Conservation (phyloP, 2,329 filamentous ascomycete species). For the Thielaviopsis euricoi region DNA sequence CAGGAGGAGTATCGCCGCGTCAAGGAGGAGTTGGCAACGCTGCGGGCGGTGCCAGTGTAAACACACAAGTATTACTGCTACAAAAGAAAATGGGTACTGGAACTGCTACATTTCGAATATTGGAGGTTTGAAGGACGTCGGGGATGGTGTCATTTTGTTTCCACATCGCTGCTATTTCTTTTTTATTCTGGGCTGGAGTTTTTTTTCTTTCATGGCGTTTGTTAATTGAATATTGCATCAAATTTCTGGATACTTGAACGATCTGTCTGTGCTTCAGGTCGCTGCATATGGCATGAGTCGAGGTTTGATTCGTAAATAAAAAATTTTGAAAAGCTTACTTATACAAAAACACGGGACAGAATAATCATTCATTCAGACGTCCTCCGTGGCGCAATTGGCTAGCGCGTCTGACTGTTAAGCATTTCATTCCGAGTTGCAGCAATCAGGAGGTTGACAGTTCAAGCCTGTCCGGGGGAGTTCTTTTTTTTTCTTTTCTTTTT, state of each 20-base stretch:
- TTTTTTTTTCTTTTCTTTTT: background rate
- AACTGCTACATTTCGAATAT: no score
- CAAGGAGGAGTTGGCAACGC: slow-evolving; percentile 58
- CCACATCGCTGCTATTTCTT: background rate
- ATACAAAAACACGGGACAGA: no score
- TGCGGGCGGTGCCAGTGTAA: slow-evolving; percentile 22
- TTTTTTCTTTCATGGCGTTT: background rate
- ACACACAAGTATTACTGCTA: background rate
- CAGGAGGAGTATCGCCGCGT: slow-evolving; percentile 68
- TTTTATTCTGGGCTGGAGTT: background rate
- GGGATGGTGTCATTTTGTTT: background rate
- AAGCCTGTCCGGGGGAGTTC: slow-evolving; percentile 12
- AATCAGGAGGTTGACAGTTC: slow-evolving; percentile 13
- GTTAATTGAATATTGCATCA: no score
- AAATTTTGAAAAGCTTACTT: no score
- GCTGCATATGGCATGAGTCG: no score
- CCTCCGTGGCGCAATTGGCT: slow-evolving; percentile 33
- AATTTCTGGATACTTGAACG: no score
- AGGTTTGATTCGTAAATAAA: no score
- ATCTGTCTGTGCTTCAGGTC: no score
- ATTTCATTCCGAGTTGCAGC: background rate
- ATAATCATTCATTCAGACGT: no score
- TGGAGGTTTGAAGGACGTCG: no score
- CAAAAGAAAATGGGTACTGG: no score
- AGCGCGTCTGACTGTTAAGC: slow-evolving; percentile 42